Conservation (phyloP, 1,284 basidiomycete genomes). For the Leccinum insolens region DNA sequence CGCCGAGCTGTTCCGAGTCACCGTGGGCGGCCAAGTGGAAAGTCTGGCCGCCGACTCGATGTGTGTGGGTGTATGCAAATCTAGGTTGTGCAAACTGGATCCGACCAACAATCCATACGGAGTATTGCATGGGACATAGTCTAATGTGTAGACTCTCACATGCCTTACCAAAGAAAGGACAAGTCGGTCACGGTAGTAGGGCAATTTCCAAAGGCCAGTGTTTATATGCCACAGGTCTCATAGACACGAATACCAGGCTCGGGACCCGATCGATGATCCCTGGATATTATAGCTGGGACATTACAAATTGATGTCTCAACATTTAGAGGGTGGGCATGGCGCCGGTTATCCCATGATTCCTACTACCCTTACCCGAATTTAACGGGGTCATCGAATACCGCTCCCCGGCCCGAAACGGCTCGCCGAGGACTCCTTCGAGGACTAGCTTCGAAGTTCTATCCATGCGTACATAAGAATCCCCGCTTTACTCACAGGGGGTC, state of each 20-base stretch:
- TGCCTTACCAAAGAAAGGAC: neutral
- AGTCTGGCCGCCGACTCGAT: no score
- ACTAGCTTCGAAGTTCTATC: neutral
- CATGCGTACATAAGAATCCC: slow-evolving; percentile 13
- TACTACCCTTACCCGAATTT: slow-evolving; percentile 13
- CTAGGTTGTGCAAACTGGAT: no score
- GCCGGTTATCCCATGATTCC: neutral
- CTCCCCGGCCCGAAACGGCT: slow-evolving; percentile 10
- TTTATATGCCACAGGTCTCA: neutral
- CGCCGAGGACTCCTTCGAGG: slow-evolving; percentile 13
- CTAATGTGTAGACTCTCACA: neutral
- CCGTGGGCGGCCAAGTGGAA: no score
- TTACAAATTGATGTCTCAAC: slow-evolving; percentile 8
- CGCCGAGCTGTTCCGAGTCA: neutral
- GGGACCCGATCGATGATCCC: slow-evolving; percentile 39
- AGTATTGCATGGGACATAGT: no score
- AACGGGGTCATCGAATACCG: neutral
- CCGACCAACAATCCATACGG: no score
- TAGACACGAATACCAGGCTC: slow-evolving; percentile 44
- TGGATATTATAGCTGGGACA: slow-evolving; percentile 31
- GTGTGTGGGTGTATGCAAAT: no score
- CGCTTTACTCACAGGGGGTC: neutral
- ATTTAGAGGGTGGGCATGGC: slow-evolving; percentile 45
- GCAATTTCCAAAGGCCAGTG: neutral
- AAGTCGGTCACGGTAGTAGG: neutral